Evolutionary conservation across 2,329 filamentous ascomycete species (phyloP).

Genomic region (Sphaceloma murrayae): DNA sequence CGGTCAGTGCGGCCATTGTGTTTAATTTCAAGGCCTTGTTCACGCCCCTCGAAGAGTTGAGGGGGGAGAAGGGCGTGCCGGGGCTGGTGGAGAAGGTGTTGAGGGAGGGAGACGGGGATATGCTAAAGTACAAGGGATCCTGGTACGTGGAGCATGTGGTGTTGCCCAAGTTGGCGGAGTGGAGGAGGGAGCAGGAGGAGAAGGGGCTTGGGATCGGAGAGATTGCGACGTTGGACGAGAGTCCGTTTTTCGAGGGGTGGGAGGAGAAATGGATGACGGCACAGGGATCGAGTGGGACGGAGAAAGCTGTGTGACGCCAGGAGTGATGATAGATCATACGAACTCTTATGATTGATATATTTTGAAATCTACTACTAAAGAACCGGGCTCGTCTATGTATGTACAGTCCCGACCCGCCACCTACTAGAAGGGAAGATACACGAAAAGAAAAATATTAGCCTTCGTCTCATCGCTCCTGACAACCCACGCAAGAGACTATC

Average conservation of each 20-base stretch:
- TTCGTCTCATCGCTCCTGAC: background rate
- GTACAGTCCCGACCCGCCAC: too few species aligned
- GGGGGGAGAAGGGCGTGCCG: conserved; percentile 64
- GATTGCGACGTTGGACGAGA: conserved; percentile 67
- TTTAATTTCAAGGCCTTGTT: conserved; percentile 89
- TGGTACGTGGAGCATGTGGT: conserved; percentile 70
- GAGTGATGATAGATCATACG: too few species aligned
- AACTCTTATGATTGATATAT: too few species aligned
- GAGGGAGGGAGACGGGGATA: conserved; percentile 56
- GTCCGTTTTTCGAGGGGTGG: conserved; percentile 69
- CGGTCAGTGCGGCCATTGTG: conserved; percentile 62
- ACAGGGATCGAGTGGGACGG: conserved; percentile 46
- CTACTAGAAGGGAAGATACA: too few species aligned
- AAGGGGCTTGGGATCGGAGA: conserved; percentile 48
- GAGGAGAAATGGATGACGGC: conserved; percentile 59
- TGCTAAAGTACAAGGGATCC: conserved; percentile 74
- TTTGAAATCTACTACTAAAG: too few species aligned
- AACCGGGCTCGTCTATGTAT: too few species aligned
- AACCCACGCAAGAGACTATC: background rate
- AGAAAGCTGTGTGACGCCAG: conserved; percentile 23
- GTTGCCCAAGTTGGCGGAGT: conserved; percentile 54
- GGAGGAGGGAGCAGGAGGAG: conserved; percentile 55
- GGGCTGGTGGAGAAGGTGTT: conserved; percentile 58
- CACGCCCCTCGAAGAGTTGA: conserved; percentile 60
- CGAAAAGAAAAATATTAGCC: too few species aligned